phyloP scores from a whole-genome alignment of 176 grass and related monocot species.

The Triticum urartu region DNA sequence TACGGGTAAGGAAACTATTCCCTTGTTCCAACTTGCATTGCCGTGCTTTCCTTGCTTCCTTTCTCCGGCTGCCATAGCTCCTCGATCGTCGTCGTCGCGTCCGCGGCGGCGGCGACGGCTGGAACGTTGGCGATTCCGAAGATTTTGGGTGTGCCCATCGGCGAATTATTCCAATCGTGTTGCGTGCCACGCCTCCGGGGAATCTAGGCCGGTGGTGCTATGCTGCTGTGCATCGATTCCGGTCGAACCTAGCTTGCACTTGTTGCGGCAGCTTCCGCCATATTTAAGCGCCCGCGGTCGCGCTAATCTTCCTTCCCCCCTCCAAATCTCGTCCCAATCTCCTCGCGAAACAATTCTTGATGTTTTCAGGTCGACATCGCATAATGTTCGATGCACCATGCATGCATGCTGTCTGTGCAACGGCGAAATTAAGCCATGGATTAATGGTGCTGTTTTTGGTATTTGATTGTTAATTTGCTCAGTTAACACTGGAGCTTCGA shows the following conservation, averaged over 20 bases:
- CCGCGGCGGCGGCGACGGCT: not conserved
- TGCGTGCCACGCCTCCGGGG: conserved; percentile 32
- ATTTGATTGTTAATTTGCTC: not conserved
- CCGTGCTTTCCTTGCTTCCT: conserved; percentile 17
- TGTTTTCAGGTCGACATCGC: conserved; percentile 2
- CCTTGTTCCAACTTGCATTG: conserved; percentile 33
- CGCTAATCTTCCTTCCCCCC: conserved; percentile 24
- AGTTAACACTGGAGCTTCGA: conserved; percentile 1
- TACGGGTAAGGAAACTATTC: conserved; percentile 9
- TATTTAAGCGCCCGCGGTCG: conserved; percentile 31
- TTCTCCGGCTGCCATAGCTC: not conserved
- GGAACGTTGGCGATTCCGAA: conserved; percentile 19
- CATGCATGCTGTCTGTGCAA: not conserved
- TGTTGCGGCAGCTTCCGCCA: not conserved
- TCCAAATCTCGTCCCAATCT: not conserved
- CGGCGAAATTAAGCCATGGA: not conserved
- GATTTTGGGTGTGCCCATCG: conserved; percentile 15
- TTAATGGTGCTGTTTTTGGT: not conserved
- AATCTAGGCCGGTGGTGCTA: conserved; percentile 16
- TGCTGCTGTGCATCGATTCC: not conserved
- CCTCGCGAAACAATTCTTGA: not conserved
- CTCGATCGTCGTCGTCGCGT: not conserved
- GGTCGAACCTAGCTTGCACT: conserved; percentile 24
- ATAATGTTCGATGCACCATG: not conserved
- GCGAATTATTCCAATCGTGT: conserved; percentile 47